Evolutionary conservation across 108 stramenopile species (phyloP).

Genomic region (Cyclostephanos invisitatus): DNA sequence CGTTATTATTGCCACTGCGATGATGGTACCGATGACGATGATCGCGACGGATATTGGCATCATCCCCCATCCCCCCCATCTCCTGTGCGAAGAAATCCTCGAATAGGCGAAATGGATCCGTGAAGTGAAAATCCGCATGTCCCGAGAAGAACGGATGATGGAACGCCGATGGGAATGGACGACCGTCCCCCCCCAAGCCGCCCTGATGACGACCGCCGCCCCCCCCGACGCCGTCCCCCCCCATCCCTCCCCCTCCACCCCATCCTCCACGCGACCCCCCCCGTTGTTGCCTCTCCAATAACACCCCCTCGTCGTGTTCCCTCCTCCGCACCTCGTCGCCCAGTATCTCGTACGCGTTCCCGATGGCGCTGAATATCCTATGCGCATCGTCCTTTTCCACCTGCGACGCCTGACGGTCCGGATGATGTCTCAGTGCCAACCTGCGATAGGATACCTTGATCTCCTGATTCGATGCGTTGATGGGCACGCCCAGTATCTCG

Average conservation of each 20-base stretch:
- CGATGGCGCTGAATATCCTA: slow-evolving; percentile 36
- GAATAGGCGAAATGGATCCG: slow-evolving; percentile 55
- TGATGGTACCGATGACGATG: too few relatives aligned
- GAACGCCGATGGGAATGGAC: slow-evolving; percentile 2
- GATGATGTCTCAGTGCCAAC: slow-evolving; percentile 75
- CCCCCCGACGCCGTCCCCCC: not conserved
- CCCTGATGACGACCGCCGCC: not conserved
- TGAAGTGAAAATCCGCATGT: slow-evolving; percentile 40
- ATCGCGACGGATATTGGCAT: not conserved
- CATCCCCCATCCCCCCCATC: slow-evolving; percentile 18
- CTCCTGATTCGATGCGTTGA: slow-evolving; percentile 67
- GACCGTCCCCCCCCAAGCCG: not conserved
- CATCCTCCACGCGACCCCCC: not conserved
- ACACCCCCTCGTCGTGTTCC: slow-evolving; percentile 32
- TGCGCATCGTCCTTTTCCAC: slow-evolving; percentile 34
- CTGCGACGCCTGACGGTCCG: slow-evolving; percentile 62
- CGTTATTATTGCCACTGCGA: not conserved
- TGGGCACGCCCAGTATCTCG: slow-evolving; percentile 75
- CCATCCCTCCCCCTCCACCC: not conserved
- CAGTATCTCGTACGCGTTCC: slow-evolving; percentile 44
- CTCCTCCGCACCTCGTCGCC: slow-evolving; percentile 24
- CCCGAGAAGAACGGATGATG: slow-evolving; percentile 42
- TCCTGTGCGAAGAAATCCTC: slow-evolving; percentile 51
- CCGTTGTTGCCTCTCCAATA: not conserved
- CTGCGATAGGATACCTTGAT: slow-evolving; percentile 87